Percentiles rank a stretch among this genome's conserved stretches.
phyloP scores from a whole-genome alignment of 768 basidiomycete genomes.

The Serendipita sp. region DNA sequence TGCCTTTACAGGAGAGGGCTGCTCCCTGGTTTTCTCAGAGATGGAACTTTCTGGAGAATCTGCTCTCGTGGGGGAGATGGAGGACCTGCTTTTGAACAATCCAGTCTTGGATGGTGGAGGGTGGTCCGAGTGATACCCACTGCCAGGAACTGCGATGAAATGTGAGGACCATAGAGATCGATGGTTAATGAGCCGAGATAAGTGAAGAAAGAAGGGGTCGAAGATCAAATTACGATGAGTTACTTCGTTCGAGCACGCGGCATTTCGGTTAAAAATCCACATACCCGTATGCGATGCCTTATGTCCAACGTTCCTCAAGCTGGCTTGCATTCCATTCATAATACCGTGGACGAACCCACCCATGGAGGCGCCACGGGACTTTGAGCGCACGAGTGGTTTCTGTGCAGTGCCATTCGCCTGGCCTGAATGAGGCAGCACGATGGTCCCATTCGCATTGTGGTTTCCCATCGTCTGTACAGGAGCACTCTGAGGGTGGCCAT shows the following conservation, averaged over 20 bases:
- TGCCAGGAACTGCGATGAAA: neutral
- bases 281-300: neutral
- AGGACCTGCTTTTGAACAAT: neutral
- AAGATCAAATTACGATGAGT: neutral
- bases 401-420: neutral
- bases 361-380: conserved; percentile 1
- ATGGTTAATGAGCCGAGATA: neutral
- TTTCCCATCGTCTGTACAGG: neutral
- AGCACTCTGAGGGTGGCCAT: neutral
- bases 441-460: neutral
- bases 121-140: conserved; percentile 3
- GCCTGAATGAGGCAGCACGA: neutral
- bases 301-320: conserved; percentile 2
- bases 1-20: neutral
- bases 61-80: neutral
- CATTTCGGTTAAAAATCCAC: neutral
- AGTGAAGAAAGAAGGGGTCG: neutral
- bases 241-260: neutral
- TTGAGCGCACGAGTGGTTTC: conserved; percentile 1
- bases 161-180: neutral
- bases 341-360: conserved; percentile 5
- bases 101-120: neutral
- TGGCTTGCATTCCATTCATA: neutral
- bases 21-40: neutral
- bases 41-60: neutral